Evolutionary conservation across 768 basidiomycete genomes (phyloP), one percentile per base, ranked within the genome.

Genomic region (Podaxis pistillaris): DNA sequence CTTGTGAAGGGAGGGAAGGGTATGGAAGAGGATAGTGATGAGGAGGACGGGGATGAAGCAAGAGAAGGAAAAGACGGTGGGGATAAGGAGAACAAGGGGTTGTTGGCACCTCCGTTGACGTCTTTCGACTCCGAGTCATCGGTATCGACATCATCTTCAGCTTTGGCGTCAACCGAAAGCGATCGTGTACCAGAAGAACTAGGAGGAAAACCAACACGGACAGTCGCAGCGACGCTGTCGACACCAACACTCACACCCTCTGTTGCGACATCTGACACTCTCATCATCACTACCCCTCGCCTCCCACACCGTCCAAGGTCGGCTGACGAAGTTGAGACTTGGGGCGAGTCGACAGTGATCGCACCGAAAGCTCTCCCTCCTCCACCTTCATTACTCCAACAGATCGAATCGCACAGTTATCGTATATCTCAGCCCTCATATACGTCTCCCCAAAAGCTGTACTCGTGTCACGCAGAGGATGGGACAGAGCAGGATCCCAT

Each of bases 1-100:
- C 68, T 64, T 58, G 57, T 63, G 64, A 69, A 52, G 68, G 75
- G 66, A 69, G 73, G 53, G 54, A 75, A 78, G n/a, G 44, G 44
- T 19, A 19, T 4, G 4, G 72, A 73, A 3, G 73, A 76, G 56
- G 70, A 75, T 36, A 72, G 72, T 54, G 64, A 73, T 33, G 69
- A 78, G 33, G 70, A 71, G 56, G 68, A 75, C 24, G 68, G 67
- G 38, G 71, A 68, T 17, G 44, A 46, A 46, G 40, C 1, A 37
- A 56, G 60, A 38, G 65, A 65, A 49, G 49, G 63, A 28, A 60
- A 60, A 51, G 60, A 60, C 15, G 52, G 63, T 9, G 68, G 59
- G 30, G 59, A 11, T 26, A 33, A 63, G 22, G 65, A 55, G 6
- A 62, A 64, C 40, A 47, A 56, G 11, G 9, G 52, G 15, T 28